These are phyloP conservation scores for Coniochaeta sp. DNA, from an alignment of 2,329 filamentous ascomycete genomes.

Conservation along the genomic window DNA sequence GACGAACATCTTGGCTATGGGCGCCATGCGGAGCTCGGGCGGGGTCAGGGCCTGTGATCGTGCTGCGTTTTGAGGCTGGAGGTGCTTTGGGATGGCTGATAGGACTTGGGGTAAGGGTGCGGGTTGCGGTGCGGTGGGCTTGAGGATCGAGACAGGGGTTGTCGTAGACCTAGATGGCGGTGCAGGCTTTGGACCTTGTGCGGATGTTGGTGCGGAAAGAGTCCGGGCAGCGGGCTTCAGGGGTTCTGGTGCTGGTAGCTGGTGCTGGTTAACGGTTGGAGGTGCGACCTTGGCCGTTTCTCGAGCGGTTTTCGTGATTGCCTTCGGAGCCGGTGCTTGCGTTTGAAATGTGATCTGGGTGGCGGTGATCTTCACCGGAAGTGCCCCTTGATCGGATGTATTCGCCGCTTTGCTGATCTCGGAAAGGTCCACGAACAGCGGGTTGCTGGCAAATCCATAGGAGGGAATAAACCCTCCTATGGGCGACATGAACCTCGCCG, in stretches of 20 bases:
- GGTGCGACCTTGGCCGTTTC: not conserved
- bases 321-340: not conserved
- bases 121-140: slow-evolving; percentile 11
- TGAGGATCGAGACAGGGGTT: slow-evolving; percentile 17
- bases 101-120: slow-evolving; percentile 9
- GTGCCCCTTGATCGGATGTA: not conserved
- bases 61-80: slow-evolving; percentile 13
- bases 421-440: slow-evolving; percentile 1
- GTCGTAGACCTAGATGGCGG: not conserved
- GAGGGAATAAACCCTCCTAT: slow-evolving; percentile 2
- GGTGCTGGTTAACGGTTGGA: not conserved
- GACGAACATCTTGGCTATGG: slow-evolving; percentile 56
- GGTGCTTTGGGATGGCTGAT: slow-evolving; percentile 18
- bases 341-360: slow-evolving; percentile 1
- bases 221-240: not conserved
- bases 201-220: not conserved
- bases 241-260: not conserved
- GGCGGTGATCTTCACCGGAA: not conserved
- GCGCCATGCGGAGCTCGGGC: slow-evolving; percentile 16
- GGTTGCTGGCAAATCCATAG: slow-evolving; percentile 1
- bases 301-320: not conserved
- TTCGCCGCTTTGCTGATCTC: not conserved
- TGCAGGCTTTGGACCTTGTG: not conserved
- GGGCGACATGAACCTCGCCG: slow-evolving; percentile 2
- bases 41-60: slow-evolving; percentile 3